Evolutionary conservation across 345 rosid genomes (phyloP), one percentile per base, ranked within the genome.

Genomic region (Cochlearia excelsa): DNA sequence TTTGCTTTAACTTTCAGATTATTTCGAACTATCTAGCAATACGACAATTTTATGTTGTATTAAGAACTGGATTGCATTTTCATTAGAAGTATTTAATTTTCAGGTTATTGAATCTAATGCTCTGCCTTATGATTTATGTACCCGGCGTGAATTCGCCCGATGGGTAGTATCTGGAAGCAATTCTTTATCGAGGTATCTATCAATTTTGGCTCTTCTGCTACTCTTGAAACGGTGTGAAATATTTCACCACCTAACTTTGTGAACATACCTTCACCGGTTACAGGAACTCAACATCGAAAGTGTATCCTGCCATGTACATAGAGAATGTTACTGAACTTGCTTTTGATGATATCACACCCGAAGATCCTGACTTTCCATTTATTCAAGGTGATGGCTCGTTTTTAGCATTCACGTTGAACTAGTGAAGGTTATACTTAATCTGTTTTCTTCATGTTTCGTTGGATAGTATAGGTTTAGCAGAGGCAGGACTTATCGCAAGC

Each of bases 401-500:
- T 5, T 2, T 23, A 26, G 57, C 59, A 54, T 33, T 47, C 30
- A 58, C 59, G 47, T 37, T 49, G 42, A 46, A 31, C 34, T 29
- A 23, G 4, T 30, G 4, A 33, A 8, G 23, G 9, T 29, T 52
- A 45, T 53, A 10, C 35, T 58, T 51, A 65, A 48, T 55, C 42
- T 38, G 34, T 27, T 48, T 38, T 48, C 54, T 33, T 72, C 51
- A 62, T 56, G 57, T 46, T 51, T 26, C 49, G 23, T 73, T 63
- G 67, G 70, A 65, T 73, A 42, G 71, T 78, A 74, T 77, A 92
- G 97, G 99, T 68, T 81, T 92, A 79, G 99, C 97, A 69, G 97
- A 92, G 77, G 91, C 99, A 38, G 99, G 99, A 42, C 86, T 92
- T 53, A 88, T 92, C 72, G 75, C 95, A 56, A 92, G 97, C 80